Conservation (phyloP, 2,329 filamentous ascomycete genomes). For the Penicillium sp. region DNA sequence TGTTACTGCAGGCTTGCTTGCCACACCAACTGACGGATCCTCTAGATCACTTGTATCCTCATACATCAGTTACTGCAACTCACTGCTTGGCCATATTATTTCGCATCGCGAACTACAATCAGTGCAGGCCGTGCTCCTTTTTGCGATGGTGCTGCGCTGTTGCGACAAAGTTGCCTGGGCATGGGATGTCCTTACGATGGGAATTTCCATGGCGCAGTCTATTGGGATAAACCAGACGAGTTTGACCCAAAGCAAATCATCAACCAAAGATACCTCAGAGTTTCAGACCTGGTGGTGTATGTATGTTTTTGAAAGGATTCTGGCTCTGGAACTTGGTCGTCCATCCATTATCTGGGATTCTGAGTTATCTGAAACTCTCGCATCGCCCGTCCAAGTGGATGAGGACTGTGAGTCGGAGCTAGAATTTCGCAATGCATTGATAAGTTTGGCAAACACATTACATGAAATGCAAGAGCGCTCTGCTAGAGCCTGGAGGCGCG, state of each 20-base stretch:
- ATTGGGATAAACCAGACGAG: conserved; percentile 4
- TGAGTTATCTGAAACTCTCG: not conserved
- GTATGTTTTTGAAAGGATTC: conserved; percentile 11
- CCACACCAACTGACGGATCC: not conserved
- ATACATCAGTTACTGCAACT: conserved; percentile 9
- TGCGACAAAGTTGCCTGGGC: conserved; percentile 12
- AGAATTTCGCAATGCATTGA: not conserved
- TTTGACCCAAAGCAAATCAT: not conserved
- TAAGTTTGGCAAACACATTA: conserved; percentile 8
- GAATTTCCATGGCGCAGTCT: conserved; percentile 9
- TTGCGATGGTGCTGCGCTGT: conserved; percentile 8
- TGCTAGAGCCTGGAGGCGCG: conserved; percentile 7
- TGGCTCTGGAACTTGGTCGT: conserved; percentile 8
- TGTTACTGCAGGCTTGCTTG: not conserved
- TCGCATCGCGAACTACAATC: not conserved
- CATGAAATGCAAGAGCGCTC: conserved; percentile 13
- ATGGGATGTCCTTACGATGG: conserved; percentile 12
- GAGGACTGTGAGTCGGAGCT: not conserved
- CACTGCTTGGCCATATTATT: conserved; percentile 8
- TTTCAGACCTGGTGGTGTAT: conserved; percentile 8
- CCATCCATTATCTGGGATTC: conserved; percentile 11
- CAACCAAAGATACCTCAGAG: not conserved
- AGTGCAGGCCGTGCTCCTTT: conserved; percentile 8
- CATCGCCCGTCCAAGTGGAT: not conserved
- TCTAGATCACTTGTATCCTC: not conserved